Conservation (phyloP, 176 grass and related monocot genomes). For the Phragmites australis region DNA sequence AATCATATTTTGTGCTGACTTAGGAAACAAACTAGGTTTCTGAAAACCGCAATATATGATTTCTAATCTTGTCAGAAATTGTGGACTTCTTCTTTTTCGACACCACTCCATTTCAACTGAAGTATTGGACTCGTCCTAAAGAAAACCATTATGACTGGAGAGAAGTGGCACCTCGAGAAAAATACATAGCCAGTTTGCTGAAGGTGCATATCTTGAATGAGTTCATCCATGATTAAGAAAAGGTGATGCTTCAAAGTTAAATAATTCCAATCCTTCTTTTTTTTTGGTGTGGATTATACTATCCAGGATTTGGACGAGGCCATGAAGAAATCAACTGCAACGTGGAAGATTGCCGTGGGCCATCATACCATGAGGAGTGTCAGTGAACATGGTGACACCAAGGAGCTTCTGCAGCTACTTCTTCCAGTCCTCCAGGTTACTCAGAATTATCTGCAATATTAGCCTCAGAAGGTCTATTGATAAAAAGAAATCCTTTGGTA, state of each 20-base stretch:
- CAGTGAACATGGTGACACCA: slow-evolving; percentile 88
- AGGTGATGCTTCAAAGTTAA: neutral
- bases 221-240: neutral
- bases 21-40: neutral
- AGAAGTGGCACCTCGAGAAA: slow-evolving; percentile 49
- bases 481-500: neutral
- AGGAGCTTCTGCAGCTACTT: slow-evolving; percentile 68
- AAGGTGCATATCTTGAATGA: slow-evolving; percentile 44
- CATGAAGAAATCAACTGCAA: slow-evolving; percentile 72
- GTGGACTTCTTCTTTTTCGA: slow-evolving; percentile 77
- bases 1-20: neutral
- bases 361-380: slow-evolving; percentile 94
- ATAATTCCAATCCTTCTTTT: neutral
- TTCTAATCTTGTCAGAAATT: slow-evolving; percentile 33
- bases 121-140: slow-evolving; percentile 63
- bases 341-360: slow-evolving; percentile 89
- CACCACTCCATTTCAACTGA: slow-evolving; percentile 58
- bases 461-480: neutral
- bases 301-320: slow-evolving; percentile 72
- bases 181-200: slow-evolving; percentile 52
- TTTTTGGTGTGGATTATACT: neutral
- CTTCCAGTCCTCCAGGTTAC: slow-evolving; percentile 86
- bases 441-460: neutral
- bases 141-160: slow-evolving; percentile 67
- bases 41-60: neutral